Conservation (phyloP, 1,284 basidiomycete species). For the Dichomitus squalens region DNA sequence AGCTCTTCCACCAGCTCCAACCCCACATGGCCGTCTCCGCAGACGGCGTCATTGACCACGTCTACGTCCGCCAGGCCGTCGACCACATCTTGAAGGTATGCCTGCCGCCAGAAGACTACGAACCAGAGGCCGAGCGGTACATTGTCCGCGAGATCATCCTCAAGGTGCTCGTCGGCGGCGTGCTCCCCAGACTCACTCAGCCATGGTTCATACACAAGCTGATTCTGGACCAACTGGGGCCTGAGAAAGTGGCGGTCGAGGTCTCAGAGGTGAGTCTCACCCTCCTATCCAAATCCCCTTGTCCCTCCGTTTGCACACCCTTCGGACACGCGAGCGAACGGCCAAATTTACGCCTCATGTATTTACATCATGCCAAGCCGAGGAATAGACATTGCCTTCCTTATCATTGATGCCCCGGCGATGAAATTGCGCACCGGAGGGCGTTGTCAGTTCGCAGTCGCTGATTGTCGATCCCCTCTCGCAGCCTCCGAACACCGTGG, state of each 20-base stretch:
- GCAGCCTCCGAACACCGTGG: background rate
- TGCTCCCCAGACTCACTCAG: conserved; percentile 70
- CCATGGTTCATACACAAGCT: conserved; percentile 81
- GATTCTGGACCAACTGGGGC: conserved; percentile 62
- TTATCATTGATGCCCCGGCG: background rate
- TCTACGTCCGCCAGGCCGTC: conserved; percentile 75
- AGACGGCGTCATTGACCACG: conserved; percentile 65
- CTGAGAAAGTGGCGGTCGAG: conserved; percentile 32
- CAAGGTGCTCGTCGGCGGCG: conserved; percentile 66
- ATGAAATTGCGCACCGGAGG: background rate
- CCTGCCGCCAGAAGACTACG: conserved; percentile 71
- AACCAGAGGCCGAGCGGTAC: conserved; percentile 69
- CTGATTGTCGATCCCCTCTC: conserved; percentile 9
- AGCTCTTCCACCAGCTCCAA: conserved; percentile 76
- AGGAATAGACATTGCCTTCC: conserved; percentile 3
- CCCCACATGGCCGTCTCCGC: conserved; percentile 75
- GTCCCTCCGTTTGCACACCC: background rate
- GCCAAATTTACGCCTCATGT: conserved; percentile 13
- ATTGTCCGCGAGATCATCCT: conserved; percentile 79
- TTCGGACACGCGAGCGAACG: conserved; percentile 11
- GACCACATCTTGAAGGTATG: conserved; percentile 70
- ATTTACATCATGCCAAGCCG: background rate
- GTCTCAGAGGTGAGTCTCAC: conserved; percentile 35
- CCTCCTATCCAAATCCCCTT: background rate
- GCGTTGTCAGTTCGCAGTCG: background rate